Conservation (phyloP, 148 eudicot genomes). For the Polygonum aviculare region DNA sequence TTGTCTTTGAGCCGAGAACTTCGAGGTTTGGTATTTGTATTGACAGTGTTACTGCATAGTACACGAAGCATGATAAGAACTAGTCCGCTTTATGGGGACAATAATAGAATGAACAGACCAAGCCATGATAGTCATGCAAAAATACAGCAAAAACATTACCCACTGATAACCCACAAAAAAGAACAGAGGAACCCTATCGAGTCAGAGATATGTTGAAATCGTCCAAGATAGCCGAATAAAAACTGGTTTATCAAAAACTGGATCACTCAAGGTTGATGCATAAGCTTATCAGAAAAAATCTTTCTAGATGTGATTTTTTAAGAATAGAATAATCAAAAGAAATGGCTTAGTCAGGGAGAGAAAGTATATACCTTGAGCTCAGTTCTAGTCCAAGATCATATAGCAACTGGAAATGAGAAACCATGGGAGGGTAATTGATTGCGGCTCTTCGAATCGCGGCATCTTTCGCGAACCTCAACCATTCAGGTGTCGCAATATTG, state of each 20-base stretch:
- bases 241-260: background rate
- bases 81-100: background rate
- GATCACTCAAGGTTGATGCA: background rate
- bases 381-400: constrained; percentile 85
- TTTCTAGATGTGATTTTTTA: background rate
- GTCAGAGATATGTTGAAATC: background rate
- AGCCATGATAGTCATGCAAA: background rate
- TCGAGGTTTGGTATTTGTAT: constrained; percentile 44
- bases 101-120: background rate
- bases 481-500: constrained; percentile 98
- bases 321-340: background rate
- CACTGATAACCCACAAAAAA: background rate
- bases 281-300: background rate
- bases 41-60: background rate
- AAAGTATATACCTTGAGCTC: constrained; percentile 57
- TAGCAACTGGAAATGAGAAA: constrained; percentile 90
- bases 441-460: constrained; percentile 98
- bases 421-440: constrained; percentile 91
- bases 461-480: constrained; percentile 87
- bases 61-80: constrained; percentile 2
- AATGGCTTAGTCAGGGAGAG: constrained; percentile 12
- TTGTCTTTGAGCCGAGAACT: constrained; percentile 90
- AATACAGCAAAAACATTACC: background rate
- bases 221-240: background rate
- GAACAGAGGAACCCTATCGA: background rate